Percentiles rank a stretch among this genome's conserved stretches.
Evolutionary conservation across 2,329 filamentous ascomycete genomes (phyloP).

Genomic region (Didymosphaeria variabile): DNA sequence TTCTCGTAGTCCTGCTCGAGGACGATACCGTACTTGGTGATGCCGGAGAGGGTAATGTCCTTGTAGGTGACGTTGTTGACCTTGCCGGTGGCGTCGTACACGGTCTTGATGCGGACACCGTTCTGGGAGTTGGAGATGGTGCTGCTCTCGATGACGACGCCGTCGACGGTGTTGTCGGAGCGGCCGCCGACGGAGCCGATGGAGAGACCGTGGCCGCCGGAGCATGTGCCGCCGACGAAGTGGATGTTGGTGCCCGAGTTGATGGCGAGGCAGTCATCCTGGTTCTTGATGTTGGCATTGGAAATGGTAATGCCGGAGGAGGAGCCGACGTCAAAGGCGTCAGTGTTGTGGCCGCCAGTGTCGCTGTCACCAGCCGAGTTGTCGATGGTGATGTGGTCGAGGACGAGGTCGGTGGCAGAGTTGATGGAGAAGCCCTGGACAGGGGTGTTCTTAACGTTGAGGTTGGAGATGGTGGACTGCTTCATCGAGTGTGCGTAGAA

Average conservation of each 20-base stretch:
- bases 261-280: constrained; percentile 68
- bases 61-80: constrained; percentile 60
- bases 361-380: constrained; percentile 62
- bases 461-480: constrained; percentile 58
- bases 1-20: constrained; percentile 64
- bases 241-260: constrained; percentile 62
- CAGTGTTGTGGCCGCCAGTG: constrained; percentile 60
- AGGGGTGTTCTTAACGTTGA: constrained; percentile 65
- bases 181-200: constrained; percentile 69
- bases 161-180: constrained; percentile 62
- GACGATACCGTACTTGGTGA: constrained; percentile 61
- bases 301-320: constrained; percentile 60
- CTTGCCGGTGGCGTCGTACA: constrained; percentile 60
- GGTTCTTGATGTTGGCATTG: constrained; percentile 63
- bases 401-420: constrained; percentile 52
- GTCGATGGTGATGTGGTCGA: constrained; percentile 65
- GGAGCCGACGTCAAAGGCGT: constrained; percentile 65
- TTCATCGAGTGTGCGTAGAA: constrained; percentile 65
- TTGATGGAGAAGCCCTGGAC: constrained; percentile 63
- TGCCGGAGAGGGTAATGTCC: constrained; percentile 57
- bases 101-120: constrained; percentile 68
- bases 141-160: constrained; percentile 61
- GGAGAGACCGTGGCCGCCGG: constrained; percentile 65
- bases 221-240: constrained; percentile 55
- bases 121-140: constrained; percentile 63